phyloP scores from a whole-genome alignment of 805 yeast genomes.

The Kuraishia borneana region DNA sequence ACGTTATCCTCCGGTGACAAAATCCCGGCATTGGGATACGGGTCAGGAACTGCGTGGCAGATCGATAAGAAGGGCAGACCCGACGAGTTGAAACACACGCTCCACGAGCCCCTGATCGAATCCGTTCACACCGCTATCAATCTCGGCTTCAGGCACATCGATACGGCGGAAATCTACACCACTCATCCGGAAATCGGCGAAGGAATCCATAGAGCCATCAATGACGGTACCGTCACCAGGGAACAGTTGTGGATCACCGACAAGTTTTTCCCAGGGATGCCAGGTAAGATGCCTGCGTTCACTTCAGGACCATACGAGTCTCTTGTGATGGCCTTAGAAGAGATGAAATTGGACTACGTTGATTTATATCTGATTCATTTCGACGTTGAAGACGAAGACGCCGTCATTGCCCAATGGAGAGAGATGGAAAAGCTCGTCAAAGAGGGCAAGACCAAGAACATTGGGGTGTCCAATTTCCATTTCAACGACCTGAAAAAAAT shows the following conservation, averaged over 20 bases:
- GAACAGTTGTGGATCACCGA: slow-evolving; percentile 47
- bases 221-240: slow-evolving; percentile 24
- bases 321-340: slow-evolving; percentile 32
- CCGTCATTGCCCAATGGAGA: slow-evolving; percentile 18
- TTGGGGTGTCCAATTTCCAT: slow-evolving; percentile 52
- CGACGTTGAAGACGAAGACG: slow-evolving; percentile 6
- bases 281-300: not conserved
- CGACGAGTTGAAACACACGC: slow-evolving; percentile 7
- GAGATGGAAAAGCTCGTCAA: slow-evolving; percentile 30
- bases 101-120: slow-evolving; percentile 29
- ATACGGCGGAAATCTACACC: slow-evolving; percentile 58
- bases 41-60: slow-evolving; percentile 52
- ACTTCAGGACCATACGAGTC: slow-evolving; percentile 34
- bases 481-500: slow-evolving; percentile 32
- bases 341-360: slow-evolving; percentile 38
- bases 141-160: slow-evolving; percentile 47
- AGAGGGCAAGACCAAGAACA: slow-evolving; percentile 33
- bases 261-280: slow-evolving; percentile 35
- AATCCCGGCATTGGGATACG: slow-evolving; percentile 39
- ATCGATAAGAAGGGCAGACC: slow-evolving; percentile 18
- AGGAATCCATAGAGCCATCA: slow-evolving; percentile 30
- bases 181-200: slow-evolving; percentile 50
- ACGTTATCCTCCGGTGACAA: slow-evolving; percentile 16
- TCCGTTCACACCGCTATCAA: slow-evolving; percentile 35
- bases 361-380: slow-evolving; percentile 53